Conservation (phyloP, 2,329 filamentous ascomycete genomes). For the Sclerotinia subarctica region DNA sequence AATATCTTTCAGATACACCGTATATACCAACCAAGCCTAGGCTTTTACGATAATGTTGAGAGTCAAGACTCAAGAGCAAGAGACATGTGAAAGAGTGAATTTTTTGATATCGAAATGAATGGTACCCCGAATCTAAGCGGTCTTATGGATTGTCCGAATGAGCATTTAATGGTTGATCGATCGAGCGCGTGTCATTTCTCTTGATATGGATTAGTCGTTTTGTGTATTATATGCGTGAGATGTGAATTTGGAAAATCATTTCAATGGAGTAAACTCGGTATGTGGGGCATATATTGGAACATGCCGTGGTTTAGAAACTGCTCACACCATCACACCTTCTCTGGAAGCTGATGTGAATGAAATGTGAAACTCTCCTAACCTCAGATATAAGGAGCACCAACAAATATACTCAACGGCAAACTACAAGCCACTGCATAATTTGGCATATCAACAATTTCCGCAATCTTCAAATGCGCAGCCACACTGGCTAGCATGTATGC, state of each 20-base stretch:
- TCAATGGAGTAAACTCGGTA: background rate
- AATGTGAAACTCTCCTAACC: background rate
- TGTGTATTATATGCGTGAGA: background rate
- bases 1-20: background rate
- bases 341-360: background rate
- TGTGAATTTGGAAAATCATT: background rate
- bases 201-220: background rate
- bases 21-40: too few species aligned
- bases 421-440: conserved; percentile 51
- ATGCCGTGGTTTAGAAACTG: background rate
- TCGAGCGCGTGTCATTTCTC: background rate
- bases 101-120: background rate
- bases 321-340: background rate
- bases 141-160: background rate
- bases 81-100: conserved; percentile 10
- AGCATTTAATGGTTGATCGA: background rate
- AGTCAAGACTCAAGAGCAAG: background rate
- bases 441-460: conserved; percentile 53
- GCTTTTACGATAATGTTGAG: background rate
- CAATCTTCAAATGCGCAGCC: conserved; percentile 49
- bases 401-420: conserved; percentile 49
- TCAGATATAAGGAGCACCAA: conserved; percentile 27
- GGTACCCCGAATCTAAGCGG: background rate
- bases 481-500: conserved; percentile 53
- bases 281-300: background rate